Base-by-base conservation (phyloP, 306 rosid species). In the Arachis hypogaea region DNA sequence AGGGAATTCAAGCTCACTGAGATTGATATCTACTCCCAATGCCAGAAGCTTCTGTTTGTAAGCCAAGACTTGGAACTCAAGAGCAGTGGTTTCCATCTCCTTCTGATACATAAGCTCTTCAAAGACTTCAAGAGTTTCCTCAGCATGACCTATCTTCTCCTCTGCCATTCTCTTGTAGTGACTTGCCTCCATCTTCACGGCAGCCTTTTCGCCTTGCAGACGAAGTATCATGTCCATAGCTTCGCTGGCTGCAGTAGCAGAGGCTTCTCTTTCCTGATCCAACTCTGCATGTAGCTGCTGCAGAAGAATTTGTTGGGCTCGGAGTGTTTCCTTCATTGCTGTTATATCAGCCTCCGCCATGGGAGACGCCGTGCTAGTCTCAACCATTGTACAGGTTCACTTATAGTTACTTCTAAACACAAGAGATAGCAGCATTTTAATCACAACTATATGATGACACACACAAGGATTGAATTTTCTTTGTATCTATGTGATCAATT, bases 191-290 rank as follows among this genome's bases (percentile, higher is more conserved):
- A 92, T 88, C 86, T 90, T 88, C 83, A 88, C 82, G 3, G 96
- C 96, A 5, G 99, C 96, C 49, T 95, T 95, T 61, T 95, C 99
- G 7, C 89, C 99, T 85, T 95, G 99, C 85, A 95, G 60, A 16
- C 98, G 93, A 69, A 92, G 73, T 57, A 95, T 95, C 97, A 95
- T 92, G 18, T 96, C 93, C 61, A 95, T 71, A 36, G 99, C 92
- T 83, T 95, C 99, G 52, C 89, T 88, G 3, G 97, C 90, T 30
- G 99, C 96, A 1, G 87, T 72, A 42, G 99, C 85, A 0, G 99
- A 92, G 29, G 98, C 95, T 78, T 92, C 99, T 79, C 99, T 84
- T 85, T 95, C 99, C 75, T 92, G 66, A 72, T 95, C 99, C 79
- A 95, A 71, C 49, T 95, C 99, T 3, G 78, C 43, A 4, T 88